phyloP scores from a whole-genome alignment of 352 stramenopile genomes.

The Pythium insidiosum region DNA sequence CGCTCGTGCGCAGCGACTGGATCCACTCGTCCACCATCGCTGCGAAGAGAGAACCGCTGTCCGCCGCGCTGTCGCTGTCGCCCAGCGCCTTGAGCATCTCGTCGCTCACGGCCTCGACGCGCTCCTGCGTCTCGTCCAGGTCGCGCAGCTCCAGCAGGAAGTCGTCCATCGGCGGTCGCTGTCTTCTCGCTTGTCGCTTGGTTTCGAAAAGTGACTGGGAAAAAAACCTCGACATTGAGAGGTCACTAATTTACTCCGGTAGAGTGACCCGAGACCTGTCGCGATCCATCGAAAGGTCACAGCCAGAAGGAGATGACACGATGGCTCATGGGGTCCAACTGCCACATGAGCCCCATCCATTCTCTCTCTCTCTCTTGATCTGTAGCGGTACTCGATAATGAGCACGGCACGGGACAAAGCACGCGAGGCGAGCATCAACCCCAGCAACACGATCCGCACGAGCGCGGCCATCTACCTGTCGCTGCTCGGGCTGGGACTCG shows the following conservation, averaged over 20 bases:
- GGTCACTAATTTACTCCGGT: neutral
- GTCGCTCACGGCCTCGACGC: conserved; percentile 72
- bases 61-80: conserved; percentile 14
- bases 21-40: conserved; percentile 70
- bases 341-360: neutral
- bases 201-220: conserved; percentile 3
- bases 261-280: conserved; percentile 4
- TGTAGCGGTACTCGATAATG: neutral
- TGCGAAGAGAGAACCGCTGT: conserved; percentile 15
- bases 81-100: conserved; percentile 50
- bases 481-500: conserved; percentile 29
- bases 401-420: conserved; percentile 44
- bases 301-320: no score
- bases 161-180: conserved; percentile 78
- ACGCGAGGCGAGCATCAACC: conserved; percentile 40
- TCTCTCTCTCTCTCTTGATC: neutral
- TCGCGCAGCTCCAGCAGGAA: conserved; percentile 68
- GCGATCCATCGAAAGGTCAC: no score
- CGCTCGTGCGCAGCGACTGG: conserved; percentile 46
- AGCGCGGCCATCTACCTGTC: conserved; percentile 60
- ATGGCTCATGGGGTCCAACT: neutral
- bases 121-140: conserved; percentile 78
- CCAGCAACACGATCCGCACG: conserved; percentile 60
- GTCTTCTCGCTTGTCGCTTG: neutral
- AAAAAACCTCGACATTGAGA: conserved; percentile 9